phyloP scores from a whole-genome alignment of 768 basidiomycete genomes.

The Collybia nuda region DNA sequence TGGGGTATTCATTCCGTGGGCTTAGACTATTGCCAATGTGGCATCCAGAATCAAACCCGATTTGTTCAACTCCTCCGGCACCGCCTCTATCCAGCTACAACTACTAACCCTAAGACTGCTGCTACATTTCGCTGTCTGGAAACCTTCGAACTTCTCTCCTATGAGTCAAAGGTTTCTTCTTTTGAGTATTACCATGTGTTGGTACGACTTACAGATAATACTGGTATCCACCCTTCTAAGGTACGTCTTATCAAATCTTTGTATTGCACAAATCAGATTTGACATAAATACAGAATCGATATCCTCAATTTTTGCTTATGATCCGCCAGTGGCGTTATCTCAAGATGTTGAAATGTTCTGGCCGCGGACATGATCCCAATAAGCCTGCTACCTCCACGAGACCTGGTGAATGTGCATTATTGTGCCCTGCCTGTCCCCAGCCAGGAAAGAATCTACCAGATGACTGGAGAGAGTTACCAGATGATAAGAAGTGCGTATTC shows the following conservation, averaged over 20 bases:
- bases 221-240: background rate
- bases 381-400: slow-evolving; percentile 8
- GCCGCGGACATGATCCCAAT: slow-evolving; percentile 11
- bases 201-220: slow-evolving; percentile 10
- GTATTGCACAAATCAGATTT: too few relatives aligned
- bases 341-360: slow-evolving; percentile 17
- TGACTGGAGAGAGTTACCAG: slow-evolving; percentile 14
- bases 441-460: slow-evolving; percentile 18
- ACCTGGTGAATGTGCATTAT: slow-evolving; percentile 18
- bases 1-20: background rate
- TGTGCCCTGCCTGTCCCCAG: slow-evolving; percentile 27
- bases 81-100: background rate
- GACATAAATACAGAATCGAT: slow-evolving; percentile 14
- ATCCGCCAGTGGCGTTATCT: slow-evolving; percentile 17
- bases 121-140: background rate
- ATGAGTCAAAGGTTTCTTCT: slow-evolving; percentile 17
- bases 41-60: background rate
- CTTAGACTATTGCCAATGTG: background rate
- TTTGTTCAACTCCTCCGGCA: background rate
- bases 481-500: slow-evolving; percentile 9
- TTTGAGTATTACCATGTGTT: slow-evolving; percentile 17
- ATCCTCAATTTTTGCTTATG: slow-evolving; percentile 16
- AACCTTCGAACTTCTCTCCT: slow-evolving; percentile 18
- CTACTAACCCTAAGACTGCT: background rate
- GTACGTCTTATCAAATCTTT: too few relatives aligned